Evolutionary conservation across 2,329 filamentous ascomycete species (phyloP).

Genomic region (Davidsoniella neocaledoniae): DNA sequence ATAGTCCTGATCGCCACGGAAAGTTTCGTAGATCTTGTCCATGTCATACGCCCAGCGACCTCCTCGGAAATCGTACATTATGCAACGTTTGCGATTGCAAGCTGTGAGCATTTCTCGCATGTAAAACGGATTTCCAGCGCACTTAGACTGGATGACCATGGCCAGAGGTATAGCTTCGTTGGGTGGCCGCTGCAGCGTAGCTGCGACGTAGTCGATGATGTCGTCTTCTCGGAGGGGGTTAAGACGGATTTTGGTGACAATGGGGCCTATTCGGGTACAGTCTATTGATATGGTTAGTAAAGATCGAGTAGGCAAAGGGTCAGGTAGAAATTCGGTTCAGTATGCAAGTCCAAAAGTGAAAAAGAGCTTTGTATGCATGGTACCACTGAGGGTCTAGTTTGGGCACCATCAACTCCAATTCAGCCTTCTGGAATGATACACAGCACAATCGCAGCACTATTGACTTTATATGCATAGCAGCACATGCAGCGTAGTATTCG

Average conservation of each 20-base stretch:
- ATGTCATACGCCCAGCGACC: constrained; percentile 73
- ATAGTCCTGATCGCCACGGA: constrained; percentile 61
- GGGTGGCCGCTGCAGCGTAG: constrained; percentile 57
- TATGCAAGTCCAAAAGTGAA: not conserved
- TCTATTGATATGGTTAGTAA: constrained; percentile 21
- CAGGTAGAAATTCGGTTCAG: not conserved
- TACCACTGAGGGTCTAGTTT: too few relatives aligned
- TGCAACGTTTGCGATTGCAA: constrained; percentile 70
- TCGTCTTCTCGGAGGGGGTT: constrained; percentile 61
- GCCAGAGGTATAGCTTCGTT: constrained; percentile 63
- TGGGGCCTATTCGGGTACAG: constrained; percentile 29
- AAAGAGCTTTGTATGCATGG: not conserved
- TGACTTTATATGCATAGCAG: not conserved
- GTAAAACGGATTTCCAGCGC: constrained; percentile 76
- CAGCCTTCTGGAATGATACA: too few relatives aligned
- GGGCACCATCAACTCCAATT: too few relatives aligned
- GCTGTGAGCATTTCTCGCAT: constrained; percentile 80
- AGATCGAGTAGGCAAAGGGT: constrained; percentile 9
- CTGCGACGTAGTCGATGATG: constrained; percentile 65
- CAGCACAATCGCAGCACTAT: not conserved
- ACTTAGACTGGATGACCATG: constrained; percentile 77
- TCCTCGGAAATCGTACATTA: constrained; percentile 79
- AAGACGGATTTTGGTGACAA: constrained; percentile 54
- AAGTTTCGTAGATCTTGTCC: constrained; percentile 72
- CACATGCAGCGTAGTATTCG: not conserved